These are phyloP conservation scores for Clitoria ternatea DNA, from an alignment of 306 rosid species.

Conservation along the genomic window DNA sequence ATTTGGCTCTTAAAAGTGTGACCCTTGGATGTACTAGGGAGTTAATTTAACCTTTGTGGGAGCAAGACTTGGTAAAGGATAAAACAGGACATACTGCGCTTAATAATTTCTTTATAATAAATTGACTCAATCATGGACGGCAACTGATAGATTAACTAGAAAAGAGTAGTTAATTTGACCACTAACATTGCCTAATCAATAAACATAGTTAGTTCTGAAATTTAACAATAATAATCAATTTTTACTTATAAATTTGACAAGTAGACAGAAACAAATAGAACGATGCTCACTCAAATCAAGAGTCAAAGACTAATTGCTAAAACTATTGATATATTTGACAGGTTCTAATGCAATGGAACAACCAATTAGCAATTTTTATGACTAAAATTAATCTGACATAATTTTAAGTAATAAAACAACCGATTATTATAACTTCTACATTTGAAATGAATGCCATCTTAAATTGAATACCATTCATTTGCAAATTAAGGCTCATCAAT, in stretches of 20 bases:
- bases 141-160: background rate
- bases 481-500: no score
- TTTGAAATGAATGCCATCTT: background rate
- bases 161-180: background rate
- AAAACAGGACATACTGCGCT: background rate
- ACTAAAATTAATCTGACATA: background rate
- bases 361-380: background rate
- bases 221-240: background rate
- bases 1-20: background rate
- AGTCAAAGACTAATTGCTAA: background rate
- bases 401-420: background rate
- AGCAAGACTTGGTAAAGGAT: conserved; percentile 3
- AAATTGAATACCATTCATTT: background rate
- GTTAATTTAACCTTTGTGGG: conserved; percentile 10
- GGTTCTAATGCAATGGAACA: no score
- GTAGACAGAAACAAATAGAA: background rate
- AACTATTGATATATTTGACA: no score
- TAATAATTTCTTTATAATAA: conserved; percentile 10
- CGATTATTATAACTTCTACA: background rate
- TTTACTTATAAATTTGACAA: background rate
- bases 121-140: conserved; percentile 14
- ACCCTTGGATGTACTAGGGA: conserved; percentile 19
- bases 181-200: background rate
- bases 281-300: background rate
- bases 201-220: background rate